Base-by-base conservation (phyloP, 2,329 filamentous ascomycete genomes). In the Chaetothyriales sp. region DNA sequence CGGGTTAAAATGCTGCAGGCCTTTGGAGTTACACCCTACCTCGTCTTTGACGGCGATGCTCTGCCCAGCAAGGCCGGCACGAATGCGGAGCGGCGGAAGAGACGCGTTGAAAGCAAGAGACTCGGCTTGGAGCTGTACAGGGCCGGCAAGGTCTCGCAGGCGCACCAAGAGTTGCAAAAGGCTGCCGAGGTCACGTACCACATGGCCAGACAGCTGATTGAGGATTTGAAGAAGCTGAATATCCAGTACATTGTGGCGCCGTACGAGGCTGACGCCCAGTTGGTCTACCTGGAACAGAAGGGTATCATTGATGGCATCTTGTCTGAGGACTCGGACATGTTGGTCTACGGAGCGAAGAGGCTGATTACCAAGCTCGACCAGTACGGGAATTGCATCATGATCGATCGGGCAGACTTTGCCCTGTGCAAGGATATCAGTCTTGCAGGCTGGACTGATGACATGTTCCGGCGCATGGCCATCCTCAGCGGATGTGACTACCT, bases 401-500 rank as follows among this genome's bases (percentile, higher is more conserved):
- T 98, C 64, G 87, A 87, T 61, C 83, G 92, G 32, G 79, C 79
- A 12, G 86, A 95, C 63, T 96, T 98, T 63, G 84, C 86, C 49
- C 81, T 86, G 26, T 93, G 87, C 58, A 82, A 85, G 47, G 92
- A 95, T 57, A 77, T 96, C 47, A 94, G 84, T 49, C 70, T 98
- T 43, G 83, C 87, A 3, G 90, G 89, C 6, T 98, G 90, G 90
- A 84, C 86, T 1, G 90, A 96, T 65, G 74, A 76, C 8, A 86
- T 95, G 59, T 98, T 98, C 61, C 79, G 92, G 53, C 81, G 81
- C 49, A 98, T 98, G 92, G 87, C 89, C 43, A 98, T 98, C 58
- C 70, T 98, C 53, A 95, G 88, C 63, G 92, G 92, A 6, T 98
- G 92, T 64, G 92, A 98, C 64, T 98, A 98, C 65, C 76, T 96